These are phyloP conservation scores for Aspergillus latus DNA, from an alignment of 2,329 filamentous ascomycete genomes.

Conservation along the genomic window DNA sequence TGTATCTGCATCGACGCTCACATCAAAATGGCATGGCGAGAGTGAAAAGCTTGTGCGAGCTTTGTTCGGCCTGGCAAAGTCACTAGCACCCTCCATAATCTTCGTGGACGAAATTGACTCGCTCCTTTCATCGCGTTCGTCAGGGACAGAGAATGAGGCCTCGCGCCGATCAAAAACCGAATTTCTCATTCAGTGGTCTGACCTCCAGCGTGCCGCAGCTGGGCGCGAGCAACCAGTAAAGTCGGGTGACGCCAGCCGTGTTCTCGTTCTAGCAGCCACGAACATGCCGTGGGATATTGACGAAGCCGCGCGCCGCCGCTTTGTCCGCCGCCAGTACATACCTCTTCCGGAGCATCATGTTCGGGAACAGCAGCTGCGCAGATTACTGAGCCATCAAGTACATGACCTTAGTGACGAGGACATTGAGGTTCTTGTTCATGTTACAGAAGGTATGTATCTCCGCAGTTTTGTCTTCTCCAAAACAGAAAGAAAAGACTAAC, in stretches of 20 bases:
- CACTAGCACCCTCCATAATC: constrained; percentile 89
- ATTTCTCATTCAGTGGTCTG: constrained; percentile 96
- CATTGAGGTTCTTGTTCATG: constrained; percentile 68
- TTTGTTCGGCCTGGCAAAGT: constrained; percentile 84
- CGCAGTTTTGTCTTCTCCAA: background rate
- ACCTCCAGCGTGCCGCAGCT: constrained; percentile 86
- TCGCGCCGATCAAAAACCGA: constrained; percentile 95
- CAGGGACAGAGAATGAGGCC: constrained; percentile 81
- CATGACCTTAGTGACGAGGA: constrained; percentile 72
- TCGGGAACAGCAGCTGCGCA: constrained; percentile 73
- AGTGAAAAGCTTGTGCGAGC: constrained; percentile 95
- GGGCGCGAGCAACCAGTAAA: constrained; percentile 69
- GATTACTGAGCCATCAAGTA: constrained; percentile 81
- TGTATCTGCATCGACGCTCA: constrained; percentile 90
- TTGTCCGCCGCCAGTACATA: constrained; percentile 93
- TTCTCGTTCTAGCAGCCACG: constrained; percentile 90
- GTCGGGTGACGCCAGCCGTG: constrained; percentile 77
- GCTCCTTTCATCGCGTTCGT: constrained; percentile 77
- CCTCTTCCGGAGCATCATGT: constrained; percentile 85
- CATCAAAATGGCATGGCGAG: constrained; percentile 93
- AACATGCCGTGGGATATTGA: constrained; percentile 98
- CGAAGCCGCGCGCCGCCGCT: constrained; percentile 84
- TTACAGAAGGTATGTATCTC: constrained; percentile 71
- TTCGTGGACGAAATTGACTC: constrained; percentile 99
- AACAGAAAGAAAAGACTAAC: constrained; percentile 12